A percentile compares a stretch with the other conserved stretches of the same genome.
Evolutionary conservation across 441 rosid genomes (phyloP).

Genomic region (Erodium texanum): DNA sequence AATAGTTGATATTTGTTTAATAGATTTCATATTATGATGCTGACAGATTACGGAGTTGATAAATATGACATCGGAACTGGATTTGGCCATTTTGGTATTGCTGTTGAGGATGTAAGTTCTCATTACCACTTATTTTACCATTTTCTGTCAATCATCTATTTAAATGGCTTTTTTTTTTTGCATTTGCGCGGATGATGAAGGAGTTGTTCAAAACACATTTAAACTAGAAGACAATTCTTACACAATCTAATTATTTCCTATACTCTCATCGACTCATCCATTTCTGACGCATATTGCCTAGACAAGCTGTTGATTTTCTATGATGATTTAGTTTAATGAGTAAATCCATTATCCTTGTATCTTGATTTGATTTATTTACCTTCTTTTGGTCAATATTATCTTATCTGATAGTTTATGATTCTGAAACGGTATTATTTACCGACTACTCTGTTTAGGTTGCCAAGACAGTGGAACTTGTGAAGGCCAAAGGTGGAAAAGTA

Average conservation of each 20-base stretch:
- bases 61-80: conserved; percentile 36
- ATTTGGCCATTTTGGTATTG: conserved; percentile 43
- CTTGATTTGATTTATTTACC: background rate
- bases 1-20: background rate
- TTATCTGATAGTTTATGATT: background rate
- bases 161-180: background rate
- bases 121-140: background rate
- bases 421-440: background rate
- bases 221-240: background rate
- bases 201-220: background rate
- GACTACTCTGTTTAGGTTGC: conserved; percentile 3
- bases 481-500: conserved; percentile 87
- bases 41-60: conserved; percentile 41
- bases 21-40: conserved; percentile 13
- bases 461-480: conserved; percentile 66
- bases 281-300: background rate
- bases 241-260: background rate
- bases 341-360: background rate
- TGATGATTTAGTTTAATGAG: background rate
- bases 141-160: background rate
- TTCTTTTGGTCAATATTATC: background rate
- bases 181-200: background rate
- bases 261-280: background rate
- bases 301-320: background rate
- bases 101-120: conserved; percentile 25